A percentile compares a stretch with the other conserved stretches of the same genome.
Evolutionary conservation across 2,329 filamentous ascomycete genomes (phyloP).

Genomic region (Elsinoe fawcettii): DNA sequence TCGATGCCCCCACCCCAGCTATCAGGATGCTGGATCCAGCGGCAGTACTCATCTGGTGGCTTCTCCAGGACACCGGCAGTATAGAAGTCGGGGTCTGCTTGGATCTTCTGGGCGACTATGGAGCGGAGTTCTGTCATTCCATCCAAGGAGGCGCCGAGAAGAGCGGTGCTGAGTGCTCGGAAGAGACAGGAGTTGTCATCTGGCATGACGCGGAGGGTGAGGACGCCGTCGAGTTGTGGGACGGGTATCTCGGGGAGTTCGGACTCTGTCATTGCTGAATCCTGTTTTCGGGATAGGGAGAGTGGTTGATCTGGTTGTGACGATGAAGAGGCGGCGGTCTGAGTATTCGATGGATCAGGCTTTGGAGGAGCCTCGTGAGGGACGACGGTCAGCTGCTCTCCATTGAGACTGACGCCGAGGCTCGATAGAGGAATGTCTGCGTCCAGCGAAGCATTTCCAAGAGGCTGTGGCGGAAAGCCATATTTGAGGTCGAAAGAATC

Average conservation of each 20-base stretch:
- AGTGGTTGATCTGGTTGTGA: constrained; percentile 29
- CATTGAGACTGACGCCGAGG: constrained; percentile 55
- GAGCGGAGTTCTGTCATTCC: constrained; percentile 65
- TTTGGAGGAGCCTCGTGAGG: constrained; percentile 20
- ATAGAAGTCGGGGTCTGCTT: constrained; percentile 63
- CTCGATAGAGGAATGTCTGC: constrained; percentile 44
- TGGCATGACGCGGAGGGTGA: constrained; percentile 85
- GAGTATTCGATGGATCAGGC: constrained; percentile 19
- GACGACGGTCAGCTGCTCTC: constrained; percentile 60
- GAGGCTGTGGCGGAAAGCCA: constrained; percentile 68
- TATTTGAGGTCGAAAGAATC: constrained; percentile 68
- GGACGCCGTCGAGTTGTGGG: constrained; percentile 47
- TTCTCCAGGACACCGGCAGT: constrained; percentile 68
- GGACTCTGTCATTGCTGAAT: constrained; percentile 38
- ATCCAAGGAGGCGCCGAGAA: constrained; percentile 57
- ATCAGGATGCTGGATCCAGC: constrained; percentile 70
- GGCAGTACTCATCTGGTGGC: constrained; percentile 64
- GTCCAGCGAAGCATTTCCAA: constrained; percentile 53
- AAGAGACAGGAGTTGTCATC: constrained; percentile 96
- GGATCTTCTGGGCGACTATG: constrained; percentile 72
- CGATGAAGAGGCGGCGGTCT: constrained; percentile 23
- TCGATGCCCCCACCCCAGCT: constrained; percentile 92
- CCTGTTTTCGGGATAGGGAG: constrained; percentile 37
- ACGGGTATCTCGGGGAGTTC: constrained; percentile 57
- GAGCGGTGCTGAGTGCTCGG: constrained; percentile 72